Conservation (phyloP, 1,284 basidiomycete genomes). For the Rhodotorula sp. region DNA sequence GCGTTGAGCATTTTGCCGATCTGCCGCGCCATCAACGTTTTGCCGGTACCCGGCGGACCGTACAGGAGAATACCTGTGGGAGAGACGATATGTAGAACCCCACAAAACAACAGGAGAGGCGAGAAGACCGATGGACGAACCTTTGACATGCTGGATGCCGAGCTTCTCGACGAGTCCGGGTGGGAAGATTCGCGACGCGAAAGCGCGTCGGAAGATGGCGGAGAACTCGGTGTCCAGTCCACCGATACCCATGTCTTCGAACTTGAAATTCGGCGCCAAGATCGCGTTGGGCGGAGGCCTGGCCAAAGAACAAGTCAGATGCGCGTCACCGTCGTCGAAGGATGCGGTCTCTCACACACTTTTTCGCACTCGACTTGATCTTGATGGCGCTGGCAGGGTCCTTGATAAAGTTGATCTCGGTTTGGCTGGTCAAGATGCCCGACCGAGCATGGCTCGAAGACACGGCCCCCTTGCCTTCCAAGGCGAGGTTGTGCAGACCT, state of each 20-base stretch:
- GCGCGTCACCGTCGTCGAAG: background rate
- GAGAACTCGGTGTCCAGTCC: conserved; percentile 94
- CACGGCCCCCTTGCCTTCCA: conserved; percentile 52
- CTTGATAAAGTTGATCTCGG: conserved; percentile 85
- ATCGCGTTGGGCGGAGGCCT: conserved; percentile 92
- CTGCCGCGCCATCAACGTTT: conserved; percentile 96
- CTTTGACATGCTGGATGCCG: conserved; percentile 98
- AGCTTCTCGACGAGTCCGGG: conserved; percentile 95
- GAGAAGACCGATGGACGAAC: conserved; percentile 51
- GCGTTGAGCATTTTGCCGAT: conserved; percentile 99
- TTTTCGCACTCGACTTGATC: conserved; percentile 87
- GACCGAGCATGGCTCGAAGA: conserved; percentile 42
- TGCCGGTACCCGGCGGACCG: conserved; percentile 97
- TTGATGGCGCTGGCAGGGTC: conserved; percentile 77
- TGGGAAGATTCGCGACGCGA: conserved; percentile 96
- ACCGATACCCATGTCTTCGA: conserved; percentile 99
- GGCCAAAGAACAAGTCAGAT: background rate
- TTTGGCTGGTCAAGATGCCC: conserved; percentile 87
- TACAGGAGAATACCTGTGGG: conserved; percentile 80
- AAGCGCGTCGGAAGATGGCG: conserved; percentile 97
- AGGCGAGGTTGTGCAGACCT: conserved; percentile 64
- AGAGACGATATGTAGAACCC: background rate
- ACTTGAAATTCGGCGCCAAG: conserved; percentile 97
- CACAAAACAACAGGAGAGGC: no score
- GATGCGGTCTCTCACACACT: conserved; percentile 53